A percentile compares a stretch with the other conserved stretches of the same genome.
These are phyloP conservation scores for Globisporangium splendens DNA, from an alignment of 352 stramenopile species.

Conservation along the genomic window DNA sequence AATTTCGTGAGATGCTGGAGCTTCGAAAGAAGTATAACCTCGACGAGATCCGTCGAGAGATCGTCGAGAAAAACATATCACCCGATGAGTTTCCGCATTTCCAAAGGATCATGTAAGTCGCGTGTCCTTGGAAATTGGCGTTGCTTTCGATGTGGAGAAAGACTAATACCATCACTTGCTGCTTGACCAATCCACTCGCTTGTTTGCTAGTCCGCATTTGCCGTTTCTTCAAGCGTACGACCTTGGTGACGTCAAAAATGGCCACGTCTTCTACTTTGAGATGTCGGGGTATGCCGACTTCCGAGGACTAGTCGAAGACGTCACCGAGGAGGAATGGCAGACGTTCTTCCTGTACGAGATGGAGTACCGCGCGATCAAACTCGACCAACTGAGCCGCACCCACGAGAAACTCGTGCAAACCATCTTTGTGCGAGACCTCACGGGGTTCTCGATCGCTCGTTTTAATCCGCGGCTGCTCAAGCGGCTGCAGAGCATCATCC, in stretches of 20 bases:
- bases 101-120: conserved; percentile 57
- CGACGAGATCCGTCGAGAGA: conserved; percentile 54
- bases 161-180: neutral
- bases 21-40: conserved; percentile 54
- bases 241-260: conserved; percentile 30
- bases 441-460: conserved; percentile 57
- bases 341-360: conserved; percentile 73
- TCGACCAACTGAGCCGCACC: conserved; percentile 63
- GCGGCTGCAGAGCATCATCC: conserved; percentile 34
- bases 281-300: conserved; percentile 67
- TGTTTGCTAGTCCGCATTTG: conserved; percentile 29
- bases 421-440: conserved; percentile 60
- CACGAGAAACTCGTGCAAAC: conserved; percentile 54
- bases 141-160: neutral
- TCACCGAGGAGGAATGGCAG: conserved; percentile 68
- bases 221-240: conserved; percentile 67
- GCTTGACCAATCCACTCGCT: neutral
- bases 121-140: neutral
- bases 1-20: conserved; percentile 64
- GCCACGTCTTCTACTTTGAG: conserved; percentile 66
- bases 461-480: conserved; percentile 53
- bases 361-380: conserved; percentile 58
- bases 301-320: conserved; percentile 46
- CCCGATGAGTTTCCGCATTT: conserved; percentile 60
- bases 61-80: conserved; percentile 42